A percentile compares a stretch with the other conserved stretches of the same genome.
Evolutionary conservation across 2,329 filamentous ascomycete genomes (phyloP).

Genomic region (Cytospora paraplurivora): DNA sequence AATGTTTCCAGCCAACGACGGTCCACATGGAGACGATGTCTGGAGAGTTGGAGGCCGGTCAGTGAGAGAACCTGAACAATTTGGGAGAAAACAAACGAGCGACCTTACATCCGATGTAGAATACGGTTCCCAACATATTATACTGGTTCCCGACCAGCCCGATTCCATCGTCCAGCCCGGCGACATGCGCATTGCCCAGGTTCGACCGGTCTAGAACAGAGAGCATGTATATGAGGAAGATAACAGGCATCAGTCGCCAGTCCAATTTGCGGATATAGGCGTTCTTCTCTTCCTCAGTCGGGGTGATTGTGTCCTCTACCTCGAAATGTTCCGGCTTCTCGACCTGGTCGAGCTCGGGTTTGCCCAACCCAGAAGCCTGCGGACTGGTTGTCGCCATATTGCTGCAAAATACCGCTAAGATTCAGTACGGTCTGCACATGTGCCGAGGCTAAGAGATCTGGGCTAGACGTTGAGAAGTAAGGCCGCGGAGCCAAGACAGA

Average conservation of each 20-base stretch:
- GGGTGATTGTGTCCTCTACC: not conserved
- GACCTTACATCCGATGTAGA: slow-evolving; percentile 29
- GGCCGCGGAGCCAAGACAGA: not conserved
- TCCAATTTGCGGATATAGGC: slow-evolving; percentile 29
- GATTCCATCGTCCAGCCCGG: slow-evolving; percentile 36
- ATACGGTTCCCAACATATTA: slow-evolving; percentile 36
- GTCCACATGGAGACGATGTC: slow-evolving; percentile 33
- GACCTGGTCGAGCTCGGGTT: slow-evolving; percentile 12
- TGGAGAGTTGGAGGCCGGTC: not conserved
- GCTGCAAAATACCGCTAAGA: not conserved
- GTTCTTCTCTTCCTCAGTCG: slow-evolving; percentile 12
- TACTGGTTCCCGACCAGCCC: slow-evolving; percentile 34
- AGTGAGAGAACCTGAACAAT: slow-evolving; percentile 12
- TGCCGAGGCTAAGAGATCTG: not conserved
- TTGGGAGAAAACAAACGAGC: not conserved
- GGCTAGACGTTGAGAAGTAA: not conserved
- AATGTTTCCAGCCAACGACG: slow-evolving; percentile 33
- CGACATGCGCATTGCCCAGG: slow-evolving; percentile 35
- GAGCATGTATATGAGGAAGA: slow-evolving; percentile 37
- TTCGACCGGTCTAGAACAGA: slow-evolving; percentile 40
- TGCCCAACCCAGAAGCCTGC: not conserved
- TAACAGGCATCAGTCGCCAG: slow-evolving; percentile 32
- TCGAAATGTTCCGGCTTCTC: slow-evolving; percentile 10
- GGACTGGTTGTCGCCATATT: not conserved
- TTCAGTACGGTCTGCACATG: not conserved